Base-by-base conservation (phyloP, 1,139 yeast species). In the Saccharomyces hybrid region DNA sequence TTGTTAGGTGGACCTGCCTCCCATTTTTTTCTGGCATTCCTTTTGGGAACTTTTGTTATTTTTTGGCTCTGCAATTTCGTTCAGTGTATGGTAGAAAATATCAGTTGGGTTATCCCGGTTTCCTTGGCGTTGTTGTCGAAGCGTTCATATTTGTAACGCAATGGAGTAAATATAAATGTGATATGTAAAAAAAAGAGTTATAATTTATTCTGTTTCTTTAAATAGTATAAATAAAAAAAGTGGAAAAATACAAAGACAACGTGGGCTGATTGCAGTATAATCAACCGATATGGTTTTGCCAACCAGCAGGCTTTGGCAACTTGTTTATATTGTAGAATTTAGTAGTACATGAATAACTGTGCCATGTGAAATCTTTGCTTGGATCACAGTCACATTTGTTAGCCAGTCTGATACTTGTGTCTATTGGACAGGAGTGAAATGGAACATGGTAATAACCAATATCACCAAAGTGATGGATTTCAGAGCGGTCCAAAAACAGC, bases 371-470 rank as follows among this genome's bases (percentile, higher is more conserved):
- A 73, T 89, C 96, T 25, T 85, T 77, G 5, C 72, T 69, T 38
- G 93, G 91, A 63, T 84, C 73, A 74, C 96, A 88, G 55, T 78
- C 76, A 76, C 96, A 88, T 64, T 77, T 83, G 68, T 82, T 79
- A 41, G 67, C 67, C 42, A 61, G 53, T 68, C 90, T 79, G 46
- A 80, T 69, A 29, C 72, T 75, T 47, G 76, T 78, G 65, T 85
- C 85, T 56, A 82, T 74, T 34, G 96, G 96, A 76, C 97, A 90
- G 70, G 84, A 82, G 61, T 79, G 78, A 78, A 87, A 88, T 7
- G 96, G 96, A 47, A 78, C 83, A 69, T 89, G 96, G 72, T 71
- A 84, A 73, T 89, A 89, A 2, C 96, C 96, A 34, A 89, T 80
- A 63, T 88, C 89, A 54, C 81, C 86, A 67, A 89, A 89, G 74